Conservation (phyloP, 108 stramenopile species). For the Nitzschia putrida region DNA sequence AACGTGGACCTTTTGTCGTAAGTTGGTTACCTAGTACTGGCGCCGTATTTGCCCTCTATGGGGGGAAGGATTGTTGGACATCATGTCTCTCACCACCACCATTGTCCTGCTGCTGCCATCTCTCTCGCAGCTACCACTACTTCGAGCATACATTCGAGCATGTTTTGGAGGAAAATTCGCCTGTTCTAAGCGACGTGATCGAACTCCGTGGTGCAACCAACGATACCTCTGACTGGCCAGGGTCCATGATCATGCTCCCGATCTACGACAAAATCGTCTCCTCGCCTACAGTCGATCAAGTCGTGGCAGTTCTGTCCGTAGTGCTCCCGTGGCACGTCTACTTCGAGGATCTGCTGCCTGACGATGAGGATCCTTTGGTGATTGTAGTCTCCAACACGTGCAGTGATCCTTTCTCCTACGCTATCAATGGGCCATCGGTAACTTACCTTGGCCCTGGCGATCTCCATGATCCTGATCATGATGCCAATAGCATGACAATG, state of each 20-base stretch:
- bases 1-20: background rate
- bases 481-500: background rate
- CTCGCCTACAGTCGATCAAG: background rate
- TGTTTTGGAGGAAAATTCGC: background rate
- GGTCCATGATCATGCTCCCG: background rate
- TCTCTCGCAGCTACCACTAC: background rate
- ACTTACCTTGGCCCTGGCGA: constrained; percentile 13
- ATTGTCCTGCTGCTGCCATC: background rate
- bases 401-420: background rate
- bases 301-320: background rate
- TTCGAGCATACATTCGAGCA: background rate
- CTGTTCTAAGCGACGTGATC: background rate
- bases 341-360: constrained; percentile 5
- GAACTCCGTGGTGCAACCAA: background rate
- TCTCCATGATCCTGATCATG: constrained; percentile 12
- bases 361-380: background rate
- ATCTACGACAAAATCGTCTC: background rate
- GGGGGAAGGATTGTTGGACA: background rate
- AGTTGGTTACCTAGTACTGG: background rate
- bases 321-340: constrained; percentile 11
- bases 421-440: constrained; percentile 2
- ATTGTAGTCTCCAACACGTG: constrained; percentile 30
- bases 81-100: too few species aligned
- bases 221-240: background rate
- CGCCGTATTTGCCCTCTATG: too few species aligned